Evolutionary conservation across 495 filamentous ascomycete genomes (phyloP).

Genomic region (Penicillium atrosanguineum): DNA sequence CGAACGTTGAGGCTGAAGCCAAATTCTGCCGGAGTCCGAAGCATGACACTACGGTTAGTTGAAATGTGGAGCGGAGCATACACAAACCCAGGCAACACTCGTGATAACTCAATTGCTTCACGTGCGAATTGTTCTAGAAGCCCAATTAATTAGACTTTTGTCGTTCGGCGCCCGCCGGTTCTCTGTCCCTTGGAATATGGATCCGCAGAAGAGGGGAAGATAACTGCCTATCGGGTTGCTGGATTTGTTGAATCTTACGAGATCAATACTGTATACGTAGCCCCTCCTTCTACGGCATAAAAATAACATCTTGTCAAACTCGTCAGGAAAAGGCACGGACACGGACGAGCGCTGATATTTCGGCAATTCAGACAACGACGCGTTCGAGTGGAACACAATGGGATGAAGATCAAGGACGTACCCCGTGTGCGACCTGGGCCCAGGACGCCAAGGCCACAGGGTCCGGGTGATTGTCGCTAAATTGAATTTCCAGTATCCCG

Average conservation of each 20-base stretch:
- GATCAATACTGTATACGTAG: not conserved
- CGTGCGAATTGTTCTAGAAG: constrained; percentile 19
- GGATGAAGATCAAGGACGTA: constrained; percentile 19
- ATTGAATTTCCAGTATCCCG: not conserved
- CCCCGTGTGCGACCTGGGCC: constrained; percentile 2
- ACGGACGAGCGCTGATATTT: constrained; percentile 1
- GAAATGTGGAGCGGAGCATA: constrained; percentile 10
- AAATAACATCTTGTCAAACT: not conserved
- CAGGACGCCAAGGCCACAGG: constrained; percentile 18
- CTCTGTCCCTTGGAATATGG: constrained; percentile 2
- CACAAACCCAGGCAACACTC: not conserved
- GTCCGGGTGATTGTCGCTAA: constrained; percentile 18
- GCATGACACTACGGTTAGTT: constrained; percentile 1
- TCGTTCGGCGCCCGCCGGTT: constrained; percentile 13
- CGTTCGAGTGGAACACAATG: constrained; percentile 1
- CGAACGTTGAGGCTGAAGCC: constrained; percentile 1
- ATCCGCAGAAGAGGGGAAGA: not conserved
- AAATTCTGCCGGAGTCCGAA: not conserved
- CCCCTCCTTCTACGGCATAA: no score
- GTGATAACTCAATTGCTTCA: constrained; percentile 4
- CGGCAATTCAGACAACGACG: constrained; percentile 3
- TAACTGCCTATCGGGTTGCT: not conserved
- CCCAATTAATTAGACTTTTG: constrained; percentile 17
- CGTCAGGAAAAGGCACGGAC: constrained; percentile 1
- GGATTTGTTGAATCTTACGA: not conserved